These are phyloP conservation scores for Allium sativum DNA, from an alignment of 106 monocot genomes.

Conservation along the genomic window DNA sequence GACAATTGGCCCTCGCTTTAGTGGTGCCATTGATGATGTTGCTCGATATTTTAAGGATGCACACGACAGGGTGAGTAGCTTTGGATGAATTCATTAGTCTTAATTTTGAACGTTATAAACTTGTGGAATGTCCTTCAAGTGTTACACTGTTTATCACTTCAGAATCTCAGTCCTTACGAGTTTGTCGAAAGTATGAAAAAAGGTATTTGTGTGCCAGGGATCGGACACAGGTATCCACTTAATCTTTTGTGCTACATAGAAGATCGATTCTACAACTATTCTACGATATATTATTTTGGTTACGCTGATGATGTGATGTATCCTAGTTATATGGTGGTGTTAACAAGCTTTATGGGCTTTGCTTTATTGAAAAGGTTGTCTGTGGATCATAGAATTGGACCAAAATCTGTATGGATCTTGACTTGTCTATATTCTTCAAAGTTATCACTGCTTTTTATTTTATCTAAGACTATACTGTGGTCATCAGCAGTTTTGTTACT, in stretches of 20 bases:
- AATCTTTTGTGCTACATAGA: conserved; percentile 90
- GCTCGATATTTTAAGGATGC: too few relatives aligned
- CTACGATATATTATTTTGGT: conserved; percentile 78
- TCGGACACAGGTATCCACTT: too few relatives aligned
- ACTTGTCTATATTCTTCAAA: conserved; percentile 78
- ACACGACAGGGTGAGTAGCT: too few relatives aligned
- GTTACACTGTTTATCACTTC: too few relatives aligned
- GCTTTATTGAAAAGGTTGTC: conserved; percentile 61
- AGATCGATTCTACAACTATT: conserved; percentile 86
- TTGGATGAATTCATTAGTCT: too few relatives aligned
- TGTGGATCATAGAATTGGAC: conserved; percentile 62
- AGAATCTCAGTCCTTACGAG: too few relatives aligned
- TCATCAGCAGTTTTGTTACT: conserved; percentile 67
- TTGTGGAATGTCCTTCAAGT: too few relatives aligned
- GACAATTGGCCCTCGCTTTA: too few relatives aligned
- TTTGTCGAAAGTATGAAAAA: too few relatives aligned
- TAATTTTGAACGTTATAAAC: too few relatives aligned
- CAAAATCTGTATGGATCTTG: conserved; percentile 86
- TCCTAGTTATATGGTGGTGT: conserved; percentile 89
- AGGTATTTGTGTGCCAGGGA: too few relatives aligned
- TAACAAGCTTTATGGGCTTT: conserved; percentile 71
- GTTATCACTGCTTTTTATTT: conserved; percentile 76
- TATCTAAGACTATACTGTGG: conserved; percentile 80
- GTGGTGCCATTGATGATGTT: too few relatives aligned
- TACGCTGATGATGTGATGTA: conserved; percentile 94